These are phyloP conservation scores for Boletus barrowsii DNA, from an alignment of 768 basidiomycete genomes.

Conservation along the genomic window DNA sequence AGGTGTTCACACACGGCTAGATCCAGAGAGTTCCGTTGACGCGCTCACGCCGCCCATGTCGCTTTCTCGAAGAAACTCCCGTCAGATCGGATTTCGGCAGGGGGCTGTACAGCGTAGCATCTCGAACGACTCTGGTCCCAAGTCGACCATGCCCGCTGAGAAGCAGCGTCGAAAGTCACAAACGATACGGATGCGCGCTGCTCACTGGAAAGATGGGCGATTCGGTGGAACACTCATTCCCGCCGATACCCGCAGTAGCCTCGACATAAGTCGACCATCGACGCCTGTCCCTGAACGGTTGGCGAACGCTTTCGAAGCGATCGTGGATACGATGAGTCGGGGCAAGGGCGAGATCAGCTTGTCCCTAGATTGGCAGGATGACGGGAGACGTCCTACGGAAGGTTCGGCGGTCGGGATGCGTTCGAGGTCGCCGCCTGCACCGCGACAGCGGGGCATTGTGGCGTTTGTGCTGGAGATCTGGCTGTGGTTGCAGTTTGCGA, in stretches of 20 bases:
- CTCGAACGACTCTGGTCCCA: conserved; percentile 29
- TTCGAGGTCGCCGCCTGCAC: conserved; percentile 11
- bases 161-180: conserved; percentile 39
- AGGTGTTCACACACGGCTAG: neutral
- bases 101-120: neutral
- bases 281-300: conserved; percentile 40
- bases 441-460: conserved; percentile 34
- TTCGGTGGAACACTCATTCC: conserved; percentile 39
- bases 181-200: conserved; percentile 57
- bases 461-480: conserved; percentile 67
- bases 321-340: conserved; percentile 40
- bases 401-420: neutral
- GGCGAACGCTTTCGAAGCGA: conserved; percentile 42
- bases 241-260: conserved; percentile 9
- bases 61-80: conserved; percentile 5
- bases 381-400: conserved; percentile 1
- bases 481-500: conserved; percentile 79
- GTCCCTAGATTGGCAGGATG: conserved; percentile 12
- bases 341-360: conserved; percentile 12
- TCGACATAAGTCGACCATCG: conserved; percentile 24
- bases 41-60: conserved; percentile 1
- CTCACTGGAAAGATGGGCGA: conserved; percentile 57
- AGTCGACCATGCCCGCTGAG: conserved; percentile 18
- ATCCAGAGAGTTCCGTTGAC: neutral
- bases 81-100: conserved; percentile 13